Base-by-base conservation (phyloP, 805 yeast species). In the Hanseniaspora meyeri region DNA sequence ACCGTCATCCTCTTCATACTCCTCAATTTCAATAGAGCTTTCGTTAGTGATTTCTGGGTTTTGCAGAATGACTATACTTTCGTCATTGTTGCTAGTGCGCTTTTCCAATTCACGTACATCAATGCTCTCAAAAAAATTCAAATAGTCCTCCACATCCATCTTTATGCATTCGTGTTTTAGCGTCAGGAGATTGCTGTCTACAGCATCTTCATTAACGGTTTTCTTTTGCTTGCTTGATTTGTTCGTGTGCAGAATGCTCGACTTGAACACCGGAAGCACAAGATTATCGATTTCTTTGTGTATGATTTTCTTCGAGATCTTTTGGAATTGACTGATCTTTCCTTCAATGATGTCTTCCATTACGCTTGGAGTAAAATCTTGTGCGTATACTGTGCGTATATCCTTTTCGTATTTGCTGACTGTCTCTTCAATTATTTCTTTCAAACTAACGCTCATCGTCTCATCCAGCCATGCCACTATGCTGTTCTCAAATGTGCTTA, bases 201-300 rank as follows among this genome's bases (percentile, higher is more conserved):
- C 20, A 8, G 45, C 48, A n/a, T 52, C 56, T 12, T 37, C 34
- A 12, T 45, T 37, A 17, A 38, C 45, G 4, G 7, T 12, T n/a
- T 52, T 52, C 16, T 29, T 38, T 8, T 11, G 32, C 17, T 17
- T 38, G 5, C 37, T 29, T 17, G 45, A 29, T 19, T 42, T 52
- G 32, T 52, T 52, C 7, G 39, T 45, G 17, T 52, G 50, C 12
- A 52, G 34, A 16, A 52, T 52, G 24, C 56, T 52, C 14, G 48
- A 19, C 32, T 45, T 52, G 16, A 53, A 36, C 0, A 53, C 57
- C 3, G 57, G 57, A 4, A 53, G 34, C 24, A 53, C 57, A 14
- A 46, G 32, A n/a, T 39, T 38, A 31, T 39, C 49, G 17, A 53
- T 43, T 11, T 53, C 57, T 16, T 39, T 46, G 11, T 24, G 16